These are phyloP conservation scores for Biscogniauxia marginata DNA, from an alignment of 2,329 filamentous ascomycete genomes.

Conservation along the genomic window DNA sequence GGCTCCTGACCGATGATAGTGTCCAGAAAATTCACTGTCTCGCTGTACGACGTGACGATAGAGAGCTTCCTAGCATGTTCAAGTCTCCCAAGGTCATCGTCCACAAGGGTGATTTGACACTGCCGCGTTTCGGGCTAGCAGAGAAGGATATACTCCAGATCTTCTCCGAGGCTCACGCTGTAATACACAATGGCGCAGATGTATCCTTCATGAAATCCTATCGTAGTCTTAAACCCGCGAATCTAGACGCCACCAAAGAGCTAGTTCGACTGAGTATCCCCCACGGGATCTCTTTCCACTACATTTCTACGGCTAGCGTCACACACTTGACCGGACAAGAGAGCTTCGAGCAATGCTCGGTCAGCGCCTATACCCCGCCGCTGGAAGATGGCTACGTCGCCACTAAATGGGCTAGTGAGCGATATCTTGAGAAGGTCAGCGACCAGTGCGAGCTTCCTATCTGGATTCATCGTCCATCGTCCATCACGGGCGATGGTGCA, in stretches of 20 bases:
- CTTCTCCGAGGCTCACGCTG: neutral
- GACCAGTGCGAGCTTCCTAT: constrained; percentile 6
- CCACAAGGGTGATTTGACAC: neutral
- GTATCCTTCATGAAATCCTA: constrained; percentile 5
- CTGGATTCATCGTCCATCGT: constrained; percentile 11
- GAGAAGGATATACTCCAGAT: neutral
- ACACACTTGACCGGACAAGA: neutral
- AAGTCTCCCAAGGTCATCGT: constrained; percentile 1
- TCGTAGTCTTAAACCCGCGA: neutral
- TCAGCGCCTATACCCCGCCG: neutral
- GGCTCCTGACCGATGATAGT: constrained; percentile 31
- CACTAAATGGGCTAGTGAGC: neutral
- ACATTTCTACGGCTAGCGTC: constrained; percentile 2
- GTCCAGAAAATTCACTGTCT: constrained; percentile 44
- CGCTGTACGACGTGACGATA: constrained; percentile 33
- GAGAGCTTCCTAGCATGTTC: too few relatives aligned
- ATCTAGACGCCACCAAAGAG: constrained; percentile 1
- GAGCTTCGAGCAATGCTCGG: neutral
- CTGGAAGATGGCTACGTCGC: too few relatives aligned
- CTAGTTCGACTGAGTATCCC: neutral
- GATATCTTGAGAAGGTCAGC: neutral
- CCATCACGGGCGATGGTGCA: constrained; percentile 4
- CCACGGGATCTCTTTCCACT: neutral
- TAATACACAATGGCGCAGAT: constrained; percentile 4
- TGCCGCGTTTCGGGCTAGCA: neutral